Base-by-base conservation (phyloP, 116 monocot species). In the Phalaenopsis hybrid region DNA sequence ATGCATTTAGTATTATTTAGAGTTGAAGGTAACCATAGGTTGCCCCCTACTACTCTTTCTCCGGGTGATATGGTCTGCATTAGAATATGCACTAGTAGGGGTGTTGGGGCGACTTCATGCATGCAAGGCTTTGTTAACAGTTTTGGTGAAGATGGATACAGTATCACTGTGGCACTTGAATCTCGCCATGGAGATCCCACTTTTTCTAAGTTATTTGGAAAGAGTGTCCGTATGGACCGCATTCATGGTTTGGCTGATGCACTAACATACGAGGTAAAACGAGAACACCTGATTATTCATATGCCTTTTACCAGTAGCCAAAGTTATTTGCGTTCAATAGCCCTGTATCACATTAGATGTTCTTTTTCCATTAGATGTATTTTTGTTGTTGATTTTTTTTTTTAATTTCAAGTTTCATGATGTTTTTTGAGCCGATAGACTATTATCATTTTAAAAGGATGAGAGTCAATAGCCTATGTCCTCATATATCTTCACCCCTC, bases 121-220 rank as follows among this genome's bases (percentile, higher is more conserved):
- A 89, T 92, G 92, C 96, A 96, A 82, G 96, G 96, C 20, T 89
- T 94, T 84, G 89, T 96, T 48, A 87, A 96, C 75, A 96, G 90
- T 84, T 85, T 96, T 80, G 96, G 96, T 25, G 96, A 96, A 81
- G 96, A 96, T 91, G 96, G 96, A 67, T 92, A 94, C 72, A 94
- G 92, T 79, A 96, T 96, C 77, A 96, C 90, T 67, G 86, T 96
- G 58, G 91, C 96, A 84, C 81, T 96, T 78, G 96, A 96, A 81
- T 96, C 96, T 51, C 94, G 92, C 23, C 96, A 91, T 87, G 96
- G 96, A 37, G 96, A 96, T 86, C 92, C 96, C 46, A 96, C 96
- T 59, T 96, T 96, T 74, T 96, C 96, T 43, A 96, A 91, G 89
- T 81, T 96, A 59, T 92, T 92, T 81, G 96, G 96, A 15, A 96